These are phyloP conservation scores for Cryptococcus wingfieldii DNA, from an alignment of 1,284 basidiomycete genomes.

Conservation along the genomic window DNA sequence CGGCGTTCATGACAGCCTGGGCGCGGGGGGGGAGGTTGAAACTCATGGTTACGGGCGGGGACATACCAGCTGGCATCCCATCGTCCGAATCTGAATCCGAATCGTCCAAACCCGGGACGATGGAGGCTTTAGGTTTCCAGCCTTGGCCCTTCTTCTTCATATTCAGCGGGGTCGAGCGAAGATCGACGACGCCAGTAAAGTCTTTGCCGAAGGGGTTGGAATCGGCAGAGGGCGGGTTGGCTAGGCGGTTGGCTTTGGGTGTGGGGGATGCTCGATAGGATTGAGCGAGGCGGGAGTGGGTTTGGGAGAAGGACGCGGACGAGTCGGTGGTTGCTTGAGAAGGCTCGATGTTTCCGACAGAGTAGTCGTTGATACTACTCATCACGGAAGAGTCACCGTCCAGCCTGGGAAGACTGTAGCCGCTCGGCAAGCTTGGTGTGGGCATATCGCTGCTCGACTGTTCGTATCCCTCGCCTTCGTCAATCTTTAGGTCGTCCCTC, in stretches of 20 bases:
- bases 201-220: conserved; percentile 60
- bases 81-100: conserved; percentile 31
- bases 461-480: conserved; percentile 5
- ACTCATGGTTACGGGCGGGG: conserved; percentile 77
- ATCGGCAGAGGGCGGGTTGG: conserved; percentile 19
- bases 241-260: conserved; percentile 18
- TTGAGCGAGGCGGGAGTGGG: background rate
- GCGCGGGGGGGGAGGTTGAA: conserved; percentile 68
- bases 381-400: conserved; percentile 1
- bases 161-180: conserved; percentile 58
- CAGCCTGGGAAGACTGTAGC: conserved; percentile 31
- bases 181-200: conserved; percentile 72
- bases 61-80: conserved; percentile 65
- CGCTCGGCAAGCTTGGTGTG: conserved; percentile 37
- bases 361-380: conserved; percentile 10
- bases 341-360: conserved; percentile 18
- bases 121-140: conserved; percentile 11
- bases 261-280: conserved; percentile 12
- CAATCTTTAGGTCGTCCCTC: conserved; percentile 53
- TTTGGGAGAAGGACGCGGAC: background rate
- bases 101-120: conserved; percentile 31
- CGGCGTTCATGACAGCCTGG: conserved; percentile 47
- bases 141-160: conserved; percentile 35
- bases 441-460: conserved; percentile 21
- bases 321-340: background rate